Percentiles rank a stretch among this genome's conserved stretches.
Conservation (phyloP, 441 rosid species). For the Populus hybrid region DNA sequence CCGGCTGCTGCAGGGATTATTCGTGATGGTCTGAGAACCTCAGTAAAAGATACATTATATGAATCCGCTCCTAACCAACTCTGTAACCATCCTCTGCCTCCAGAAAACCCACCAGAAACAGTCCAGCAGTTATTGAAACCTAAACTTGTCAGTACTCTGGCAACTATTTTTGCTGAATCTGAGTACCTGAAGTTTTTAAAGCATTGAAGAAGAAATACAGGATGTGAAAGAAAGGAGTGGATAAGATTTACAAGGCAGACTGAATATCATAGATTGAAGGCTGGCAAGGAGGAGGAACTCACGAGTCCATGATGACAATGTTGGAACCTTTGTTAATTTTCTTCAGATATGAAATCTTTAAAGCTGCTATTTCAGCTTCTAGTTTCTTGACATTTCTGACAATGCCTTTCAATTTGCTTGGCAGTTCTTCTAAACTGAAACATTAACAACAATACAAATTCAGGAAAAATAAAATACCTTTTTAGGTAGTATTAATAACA, state of each 20-base stretch:
- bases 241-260: background rate
- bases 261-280: background rate
- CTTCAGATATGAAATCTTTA: conserved; percentile 86
- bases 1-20: conserved; percentile 55
- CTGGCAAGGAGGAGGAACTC: conserved; percentile 25
- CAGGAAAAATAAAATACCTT: background rate
- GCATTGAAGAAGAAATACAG: background rate
- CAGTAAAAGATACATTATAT: conserved; percentile 57
- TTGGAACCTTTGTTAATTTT: conserved; percentile 74
- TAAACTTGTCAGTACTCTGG: conserved; percentile 59
- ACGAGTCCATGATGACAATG: conserved; percentile 85
- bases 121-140: conserved; percentile 80
- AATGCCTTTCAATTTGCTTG: conserved; percentile 67
- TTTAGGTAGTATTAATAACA: background rate
- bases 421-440: conserved; percentile 74
- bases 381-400: conserved; percentile 65
- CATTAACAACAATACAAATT: background rate
- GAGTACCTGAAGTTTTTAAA: conserved; percentile 50
- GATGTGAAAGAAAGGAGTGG: background rate
- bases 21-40: conserved; percentile 67
- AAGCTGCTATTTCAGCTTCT: conserved; percentile 86
- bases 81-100: conserved; percentile 84
- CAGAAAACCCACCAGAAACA: conserved; percentile 79
- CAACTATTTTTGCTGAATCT: conserved; percentile 72
- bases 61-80: conserved; percentile 84